These are phyloP conservation scores for Corynascus novoguineensis DNA, from an alignment of 495 filamentous ascomycete species.

Conservation along the genomic window DNA sequence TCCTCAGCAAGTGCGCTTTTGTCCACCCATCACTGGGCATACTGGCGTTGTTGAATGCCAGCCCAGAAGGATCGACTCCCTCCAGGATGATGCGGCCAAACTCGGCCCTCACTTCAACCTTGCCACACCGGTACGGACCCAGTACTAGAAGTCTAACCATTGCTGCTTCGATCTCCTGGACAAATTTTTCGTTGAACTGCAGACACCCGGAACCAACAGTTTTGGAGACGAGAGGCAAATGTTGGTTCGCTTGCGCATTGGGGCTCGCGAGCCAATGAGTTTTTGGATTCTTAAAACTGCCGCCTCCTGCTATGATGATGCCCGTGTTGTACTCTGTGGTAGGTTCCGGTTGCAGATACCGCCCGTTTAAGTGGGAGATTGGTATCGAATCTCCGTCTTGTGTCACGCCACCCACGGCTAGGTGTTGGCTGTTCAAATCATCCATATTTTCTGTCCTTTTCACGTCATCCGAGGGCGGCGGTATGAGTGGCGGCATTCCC, in stretches of 20 bases:
- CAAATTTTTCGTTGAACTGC: background rate
- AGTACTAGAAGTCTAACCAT: constrained; percentile 7
- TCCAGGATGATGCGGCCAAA: constrained; percentile 39
- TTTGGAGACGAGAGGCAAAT: too few relatives aligned
- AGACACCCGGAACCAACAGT: background rate
- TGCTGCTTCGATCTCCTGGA: constrained; percentile 11
- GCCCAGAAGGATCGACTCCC: constrained; percentile 10
- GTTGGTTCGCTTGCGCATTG: background rate
- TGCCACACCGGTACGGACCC: constrained; percentile 27
- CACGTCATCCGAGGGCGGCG: background rate
- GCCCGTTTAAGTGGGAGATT: background rate
- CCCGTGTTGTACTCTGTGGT: background rate
- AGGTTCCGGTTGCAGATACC: background rate
- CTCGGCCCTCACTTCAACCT: constrained; percentile 34
- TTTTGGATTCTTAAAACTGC: background rate
- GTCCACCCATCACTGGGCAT: constrained; percentile 17
- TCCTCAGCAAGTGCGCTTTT: constrained; percentile 16
- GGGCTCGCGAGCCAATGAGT: background rate
- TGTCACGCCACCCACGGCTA: background rate
- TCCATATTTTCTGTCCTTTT: background rate
- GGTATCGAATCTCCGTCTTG: background rate
- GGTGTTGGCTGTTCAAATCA: too few relatives aligned
- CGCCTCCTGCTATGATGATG: background rate
- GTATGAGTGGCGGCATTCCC: constrained; percentile 16
- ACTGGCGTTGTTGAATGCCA: constrained; percentile 20